A percentile compares a stretch with the other conserved stretches of the same genome.
Conservation (phyloP, 1,284 basidiomycete species). For the Puccinia novopanici region DNA sequence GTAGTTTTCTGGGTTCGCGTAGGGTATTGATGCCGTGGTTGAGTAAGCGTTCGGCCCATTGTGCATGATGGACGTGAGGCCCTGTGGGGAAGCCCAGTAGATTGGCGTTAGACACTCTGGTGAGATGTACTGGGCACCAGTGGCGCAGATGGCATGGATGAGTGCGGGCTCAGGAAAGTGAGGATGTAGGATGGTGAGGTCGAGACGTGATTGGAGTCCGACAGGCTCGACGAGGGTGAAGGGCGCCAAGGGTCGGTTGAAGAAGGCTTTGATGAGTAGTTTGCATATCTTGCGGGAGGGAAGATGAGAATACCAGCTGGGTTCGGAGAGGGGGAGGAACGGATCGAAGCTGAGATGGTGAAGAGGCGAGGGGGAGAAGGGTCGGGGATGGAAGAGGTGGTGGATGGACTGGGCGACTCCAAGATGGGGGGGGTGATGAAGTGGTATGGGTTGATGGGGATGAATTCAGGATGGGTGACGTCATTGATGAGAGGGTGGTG, state of each 20-base stretch:
- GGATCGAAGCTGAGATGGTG: background rate
- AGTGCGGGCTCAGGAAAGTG: slow-evolving; percentile 38
- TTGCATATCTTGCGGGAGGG: slow-evolving; percentile 32
- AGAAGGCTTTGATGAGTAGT: slow-evolving; percentile 25
- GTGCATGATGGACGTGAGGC: slow-evolving; percentile 23
- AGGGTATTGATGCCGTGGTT: background rate
- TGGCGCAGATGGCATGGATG: slow-evolving; percentile 44
- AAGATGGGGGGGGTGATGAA: background rate
- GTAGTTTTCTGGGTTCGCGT: slow-evolving; percentile 8
- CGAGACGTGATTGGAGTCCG: slow-evolving; percentile 19
- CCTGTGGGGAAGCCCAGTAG: slow-evolving; percentile 15
- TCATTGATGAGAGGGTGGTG: too few relatives aligned
- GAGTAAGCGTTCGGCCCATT: slow-evolving; percentile 35
- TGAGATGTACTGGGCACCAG: slow-evolving; percentile 37
- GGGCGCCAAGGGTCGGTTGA: slow-evolving; percentile 38
- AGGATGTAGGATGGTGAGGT: slow-evolving; percentile 5
- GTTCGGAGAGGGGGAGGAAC: slow-evolving; percentile 12
- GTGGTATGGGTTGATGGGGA: slow-evolving; percentile 2
- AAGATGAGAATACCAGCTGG: slow-evolving; percentile 35
- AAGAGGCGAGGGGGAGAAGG: slow-evolving; percentile 13
- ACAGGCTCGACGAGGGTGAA: slow-evolving; percentile 38
- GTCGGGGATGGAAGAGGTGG: slow-evolving; percentile 33
- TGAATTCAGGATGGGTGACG: too few relatives aligned
- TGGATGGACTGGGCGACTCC: slow-evolving; percentile 19
- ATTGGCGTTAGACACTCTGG: background rate